A percentile compares a stretch with the other conserved stretches of the same genome.
Evolutionary conservation across 192 early-diverging fungal genomes (phyloP).

Genomic region (Entrophospora sp.): DNA sequence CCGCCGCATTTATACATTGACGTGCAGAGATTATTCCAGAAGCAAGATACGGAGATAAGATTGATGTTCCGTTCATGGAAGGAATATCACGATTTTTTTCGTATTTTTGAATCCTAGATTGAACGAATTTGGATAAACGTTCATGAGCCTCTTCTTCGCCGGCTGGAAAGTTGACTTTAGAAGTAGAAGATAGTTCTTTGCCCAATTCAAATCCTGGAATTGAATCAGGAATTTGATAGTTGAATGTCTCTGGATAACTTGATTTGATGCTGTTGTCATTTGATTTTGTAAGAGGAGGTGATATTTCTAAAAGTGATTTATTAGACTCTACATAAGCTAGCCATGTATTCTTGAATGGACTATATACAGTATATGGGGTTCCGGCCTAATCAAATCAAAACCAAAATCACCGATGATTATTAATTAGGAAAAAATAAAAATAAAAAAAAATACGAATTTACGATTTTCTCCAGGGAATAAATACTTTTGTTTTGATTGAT

Average conservation of each 20-base stretch:
- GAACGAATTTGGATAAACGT: constrained; percentile 32
- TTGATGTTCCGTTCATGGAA: constrained; percentile 22
- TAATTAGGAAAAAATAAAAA: no score
- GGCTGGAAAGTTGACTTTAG: constrained; percentile 32
- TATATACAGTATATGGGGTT: constrained; percentile 30
- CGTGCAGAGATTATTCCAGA: constrained; percentile 42
- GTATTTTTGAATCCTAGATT: constrained; percentile 29
- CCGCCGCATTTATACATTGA: constrained; percentile 41
- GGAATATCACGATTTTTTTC: constrained; percentile 36
- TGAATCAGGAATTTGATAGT: no score
- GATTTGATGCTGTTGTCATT: background rate
- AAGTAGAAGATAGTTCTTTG: no score
- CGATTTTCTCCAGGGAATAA: no score
- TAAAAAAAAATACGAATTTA: no score
- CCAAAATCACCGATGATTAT: no score
- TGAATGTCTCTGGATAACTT: no score
- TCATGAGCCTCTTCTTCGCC: constrained; percentile 43
- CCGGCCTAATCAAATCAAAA: no score
- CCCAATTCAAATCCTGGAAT: no score
- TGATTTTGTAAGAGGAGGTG: constrained; percentile 1
- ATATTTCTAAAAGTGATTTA: background rate
- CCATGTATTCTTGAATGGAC: constrained; percentile 40
- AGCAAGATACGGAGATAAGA: constrained; percentile 43
- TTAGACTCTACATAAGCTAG: constrained; percentile 23
- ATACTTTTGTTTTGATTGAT: constrained; percentile 39